phyloP scores from a whole-genome alignment of 805 yeast genomes.

The Candida methanosorbosa region DNA sequence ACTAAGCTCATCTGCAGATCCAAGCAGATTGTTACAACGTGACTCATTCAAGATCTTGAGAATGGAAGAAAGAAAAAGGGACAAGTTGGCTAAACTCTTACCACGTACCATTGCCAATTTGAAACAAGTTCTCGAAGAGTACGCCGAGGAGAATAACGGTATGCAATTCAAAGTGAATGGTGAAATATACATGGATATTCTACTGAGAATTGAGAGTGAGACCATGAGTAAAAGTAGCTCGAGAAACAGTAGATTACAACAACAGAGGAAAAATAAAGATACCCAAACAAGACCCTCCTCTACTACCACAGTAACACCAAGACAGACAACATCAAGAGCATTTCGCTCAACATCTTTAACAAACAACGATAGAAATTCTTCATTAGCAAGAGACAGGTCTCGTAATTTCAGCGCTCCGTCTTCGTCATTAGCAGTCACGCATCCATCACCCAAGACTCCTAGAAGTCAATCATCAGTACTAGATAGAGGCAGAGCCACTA shows the following conservation, averaged over 20 bases:
- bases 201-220: slow-evolving; percentile 26
- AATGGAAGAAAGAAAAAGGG: slow-evolving; percentile 72
- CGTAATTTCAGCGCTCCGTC: slow-evolving; percentile 1
- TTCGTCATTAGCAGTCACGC: neutral
- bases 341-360: slow-evolving; percentile 1
- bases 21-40: slow-evolving; percentile 67
- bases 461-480: too few relatives aligned
- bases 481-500: too few relatives aligned
- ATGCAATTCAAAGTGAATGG: slow-evolving; percentile 38
- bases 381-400: slow-evolving; percentile 2
- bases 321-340: slow-evolving; percentile 1
- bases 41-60: slow-evolving; percentile 72
- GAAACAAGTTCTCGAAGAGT: slow-evolving; percentile 35
- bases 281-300: slow-evolving; percentile 25
- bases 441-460: too few relatives aligned
- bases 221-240: slow-evolving; percentile 11
- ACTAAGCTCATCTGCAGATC: slow-evolving; percentile 65
- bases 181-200: slow-evolving; percentile 33
- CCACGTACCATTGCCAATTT: slow-evolving; percentile 56
- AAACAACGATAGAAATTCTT: neutral
- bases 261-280: too few relatives aligned
- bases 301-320: slow-evolving; percentile 5
- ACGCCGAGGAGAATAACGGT: slow-evolving; percentile 32
- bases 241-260: neutral
- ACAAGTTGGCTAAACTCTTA: slow-evolving; percentile 53